A percentile compares a stretch with the other conserved stretches of the same genome.
phyloP scores from a whole-genome alignment of 140 eudicot species.

The Erigeron philadelphicus region DNA sequence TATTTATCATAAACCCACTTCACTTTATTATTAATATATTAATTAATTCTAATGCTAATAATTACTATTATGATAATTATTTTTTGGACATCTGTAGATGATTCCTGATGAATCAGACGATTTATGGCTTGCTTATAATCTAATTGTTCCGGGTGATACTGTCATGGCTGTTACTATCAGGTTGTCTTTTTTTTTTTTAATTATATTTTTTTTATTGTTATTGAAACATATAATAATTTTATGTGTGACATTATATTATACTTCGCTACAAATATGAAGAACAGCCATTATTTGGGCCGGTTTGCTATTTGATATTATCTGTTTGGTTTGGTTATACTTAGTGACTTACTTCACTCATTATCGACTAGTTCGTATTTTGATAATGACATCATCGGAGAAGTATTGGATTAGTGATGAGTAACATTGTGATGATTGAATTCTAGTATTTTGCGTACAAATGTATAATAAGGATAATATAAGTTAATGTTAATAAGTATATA shows the following conservation, averaged over 20 bases:
- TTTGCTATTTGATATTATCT: no score
- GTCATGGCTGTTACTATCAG: constrained; percentile 75
- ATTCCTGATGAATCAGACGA: constrained; percentile 91
- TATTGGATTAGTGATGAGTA: no score
- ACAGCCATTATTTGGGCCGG: no score
- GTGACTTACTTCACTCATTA: no score
- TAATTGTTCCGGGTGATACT: constrained; percentile 68
- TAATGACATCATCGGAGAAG: no score
- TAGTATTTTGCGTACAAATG: no score
- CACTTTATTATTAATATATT: background rate
- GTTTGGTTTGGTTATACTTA: no score
- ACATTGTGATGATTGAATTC: no score
- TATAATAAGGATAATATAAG: no score
- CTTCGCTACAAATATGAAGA: background rate
- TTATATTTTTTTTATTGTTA: background rate
- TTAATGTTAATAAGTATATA: no score
- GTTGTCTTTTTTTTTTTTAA: constrained; percentile 23
- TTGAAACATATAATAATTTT: background rate
- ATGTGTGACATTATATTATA: background rate
- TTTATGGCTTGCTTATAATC: constrained; percentile 78
- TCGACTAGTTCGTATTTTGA: no score
- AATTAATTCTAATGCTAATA: background rate
- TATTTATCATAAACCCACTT: background rate
- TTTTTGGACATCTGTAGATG: constrained; percentile 43
- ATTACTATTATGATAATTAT: background rate